Evolutionary conservation across 371 early-diverging fungal genomes (phyloP), one percentile per base, ranked within the genome.

Genomic region (Mucor lusitanicus): DNA sequence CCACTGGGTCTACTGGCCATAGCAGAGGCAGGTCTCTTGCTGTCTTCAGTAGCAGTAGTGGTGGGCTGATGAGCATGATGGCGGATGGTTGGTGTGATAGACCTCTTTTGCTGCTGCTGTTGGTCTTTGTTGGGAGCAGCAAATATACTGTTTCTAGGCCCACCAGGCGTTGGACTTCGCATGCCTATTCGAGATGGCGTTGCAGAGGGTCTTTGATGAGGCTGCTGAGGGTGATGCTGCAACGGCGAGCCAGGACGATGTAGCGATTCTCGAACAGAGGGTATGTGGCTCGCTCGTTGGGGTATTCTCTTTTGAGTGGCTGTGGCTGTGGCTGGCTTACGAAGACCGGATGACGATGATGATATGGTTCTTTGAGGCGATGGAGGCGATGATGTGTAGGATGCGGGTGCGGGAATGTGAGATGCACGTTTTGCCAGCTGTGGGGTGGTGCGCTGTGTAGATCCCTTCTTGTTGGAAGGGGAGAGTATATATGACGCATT

Each of bases 391-490:
- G 48, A 25, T 64, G 35, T 27, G 63, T 30, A 53, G 19, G 67
- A 39, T 21, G 70, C 68, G 28, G 82, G 82, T 37, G 80, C 74
- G n/a, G 82, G 82, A 12, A 82, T 82, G 67, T 82, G 82, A 3
- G 82, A 82, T 21, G 82, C 80, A 48, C 82, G 78, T 61, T 79
- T 77, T 5, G 77, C 72, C 12, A 77, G 64, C n/a, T 67, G 72
- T 23, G 40, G 17, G 3, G 71, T 68, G 32, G 71, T 71, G 32
- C 70, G 69, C 28, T 32, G 69, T 48, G 53, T 46, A 53, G 59
- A 54, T 57, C 62, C 57, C 25, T 63, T 53, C 25, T 54, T 64
- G 59, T 39, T 35, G 19, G 63, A 32, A 32, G 59, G 61, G 19
- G 56, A 56, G 13, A 60, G 44, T 19, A 61, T 30, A 44, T 61